Conservation (phyloP, 345 rosid species). For the Pugionium cornutum region DNA sequence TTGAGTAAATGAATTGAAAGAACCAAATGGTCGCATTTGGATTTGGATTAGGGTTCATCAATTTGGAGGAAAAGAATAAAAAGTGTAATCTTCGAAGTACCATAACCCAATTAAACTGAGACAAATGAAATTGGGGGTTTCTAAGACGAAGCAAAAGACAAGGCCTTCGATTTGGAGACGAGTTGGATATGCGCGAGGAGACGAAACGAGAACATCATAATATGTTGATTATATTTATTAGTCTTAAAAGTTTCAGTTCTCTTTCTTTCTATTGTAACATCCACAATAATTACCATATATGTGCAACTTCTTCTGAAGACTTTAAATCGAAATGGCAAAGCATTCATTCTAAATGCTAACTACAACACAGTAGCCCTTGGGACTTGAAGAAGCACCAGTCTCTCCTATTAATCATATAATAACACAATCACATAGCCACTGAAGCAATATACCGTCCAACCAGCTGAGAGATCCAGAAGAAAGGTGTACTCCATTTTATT, state of each 20-base stretch:
- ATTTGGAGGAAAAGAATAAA: background rate
- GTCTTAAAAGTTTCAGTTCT: background rate
- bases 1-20: conserved; percentile 7
- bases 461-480: background rate
- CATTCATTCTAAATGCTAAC: background rate
- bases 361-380: conserved; percentile 21
- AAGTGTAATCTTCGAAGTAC: background rate
- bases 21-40: background rate
- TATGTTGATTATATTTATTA: background rate
- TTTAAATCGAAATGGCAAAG: background rate
- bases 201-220: no score
- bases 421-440: conserved; percentile 3
- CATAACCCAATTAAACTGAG: background rate
- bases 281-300: background rate
- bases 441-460: conserved; percentile 20
- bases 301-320: background rate
- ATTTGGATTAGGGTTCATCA: background rate
- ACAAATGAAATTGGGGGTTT: no score
- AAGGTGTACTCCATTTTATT: conserved; percentile 41
- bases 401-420: background rate
- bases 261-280: background rate
- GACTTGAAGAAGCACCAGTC: conserved; percentile 11
- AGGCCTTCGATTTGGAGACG: no score
- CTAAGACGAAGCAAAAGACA: background rate
- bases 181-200: no score